These are phyloP conservation scores for Phytopythium cucurbitacearum DNA, from an alignment of 352 stramenopile genomes.

Conservation along the genomic window DNA sequence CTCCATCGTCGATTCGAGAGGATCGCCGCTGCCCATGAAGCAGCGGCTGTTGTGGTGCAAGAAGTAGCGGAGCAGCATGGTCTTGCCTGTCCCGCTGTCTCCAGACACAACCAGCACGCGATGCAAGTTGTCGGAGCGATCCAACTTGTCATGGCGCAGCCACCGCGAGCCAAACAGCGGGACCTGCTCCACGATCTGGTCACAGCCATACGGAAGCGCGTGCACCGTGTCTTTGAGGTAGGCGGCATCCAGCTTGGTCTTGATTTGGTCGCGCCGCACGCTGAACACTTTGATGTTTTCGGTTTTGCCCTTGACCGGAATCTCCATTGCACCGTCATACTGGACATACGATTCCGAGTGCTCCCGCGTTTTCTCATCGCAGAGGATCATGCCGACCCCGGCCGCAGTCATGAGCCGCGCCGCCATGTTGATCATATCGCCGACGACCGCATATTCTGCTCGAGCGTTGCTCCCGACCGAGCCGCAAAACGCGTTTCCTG, in stretches of 20 bases:
- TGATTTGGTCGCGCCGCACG: conserved; percentile 27
- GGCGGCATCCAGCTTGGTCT: conserved; percentile 28
- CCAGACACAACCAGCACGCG: conserved; percentile 54
- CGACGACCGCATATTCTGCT: conserved; percentile 80
- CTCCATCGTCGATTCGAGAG: conserved; percentile 48
- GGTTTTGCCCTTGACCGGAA: conserved; percentile 63
- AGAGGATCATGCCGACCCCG: conserved; percentile 55
- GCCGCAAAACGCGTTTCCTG: conserved; percentile 67
- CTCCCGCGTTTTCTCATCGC: conserved; percentile 58
- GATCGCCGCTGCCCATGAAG: conserved; percentile 52
- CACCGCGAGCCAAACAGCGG: conserved; percentile 35
- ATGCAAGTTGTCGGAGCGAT: conserved; percentile 8
- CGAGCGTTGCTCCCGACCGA: conserved; percentile 64
- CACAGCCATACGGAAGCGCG: conserved; percentile 40
- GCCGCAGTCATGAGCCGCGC: conserved; percentile 74
- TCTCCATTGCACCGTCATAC: conserved; percentile 40
- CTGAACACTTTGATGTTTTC: conserved; percentile 40
- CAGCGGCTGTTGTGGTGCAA: conserved; percentile 40
- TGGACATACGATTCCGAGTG: conserved; percentile 52
- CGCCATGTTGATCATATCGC: conserved; percentile 81
- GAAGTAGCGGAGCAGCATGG: conserved; percentile 60
- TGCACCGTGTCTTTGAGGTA: conserved; percentile 25
- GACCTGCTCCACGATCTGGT: conserved; percentile 42
- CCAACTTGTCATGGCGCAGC: conserved; percentile 5
- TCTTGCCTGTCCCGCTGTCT: conserved; percentile 60